These are phyloP conservation scores for Pichia sp. DNA, from an alignment of 1,139 yeast genomes.

Conservation along the genomic window DNA sequence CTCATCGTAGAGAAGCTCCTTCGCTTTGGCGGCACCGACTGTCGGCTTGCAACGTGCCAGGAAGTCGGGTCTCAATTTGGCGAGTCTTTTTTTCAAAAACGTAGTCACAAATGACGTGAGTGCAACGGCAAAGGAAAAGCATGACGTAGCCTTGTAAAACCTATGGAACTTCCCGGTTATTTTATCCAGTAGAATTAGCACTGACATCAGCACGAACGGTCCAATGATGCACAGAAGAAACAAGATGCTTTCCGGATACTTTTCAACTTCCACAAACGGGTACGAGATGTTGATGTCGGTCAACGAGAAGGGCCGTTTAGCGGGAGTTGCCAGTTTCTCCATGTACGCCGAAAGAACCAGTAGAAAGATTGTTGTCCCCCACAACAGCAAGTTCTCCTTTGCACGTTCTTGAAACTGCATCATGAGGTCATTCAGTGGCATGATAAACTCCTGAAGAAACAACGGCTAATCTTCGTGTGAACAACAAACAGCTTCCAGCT, in stretches of 20 bases:
- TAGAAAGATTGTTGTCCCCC: slow-evolving; percentile 16
- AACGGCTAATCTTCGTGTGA: too few relatives aligned
- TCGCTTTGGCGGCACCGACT: neutral
- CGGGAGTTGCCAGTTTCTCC: slow-evolving; percentile 31
- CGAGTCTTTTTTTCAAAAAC: slow-evolving; percentile 63
- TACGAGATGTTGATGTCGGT: slow-evolving; percentile 40
- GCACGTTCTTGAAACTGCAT: slow-evolving; percentile 13
- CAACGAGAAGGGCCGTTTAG: slow-evolving; percentile 37
- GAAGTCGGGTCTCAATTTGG: slow-evolving; percentile 77
- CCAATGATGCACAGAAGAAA: slow-evolving; percentile 39
- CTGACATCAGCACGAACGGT: slow-evolving; percentile 35
- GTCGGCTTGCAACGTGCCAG: slow-evolving; percentile 54
- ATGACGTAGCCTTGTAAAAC: slow-evolving; percentile 36
- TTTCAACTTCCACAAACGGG: slow-evolving; percentile 44
- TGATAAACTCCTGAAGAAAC: neutral
- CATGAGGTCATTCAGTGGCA: slow-evolving; percentile 1
- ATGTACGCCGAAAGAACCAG: slow-evolving; percentile 13
- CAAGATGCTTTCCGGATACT: slow-evolving; percentile 37
- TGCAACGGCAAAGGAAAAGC: slow-evolving; percentile 39
- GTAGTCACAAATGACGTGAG: slow-evolving; percentile 46
- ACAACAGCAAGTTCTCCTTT: slow-evolving; percentile 15
- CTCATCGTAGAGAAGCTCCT: slow-evolving; percentile 15
- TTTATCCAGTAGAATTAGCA: slow-evolving; percentile 6
- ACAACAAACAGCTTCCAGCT: too few relatives aligned
- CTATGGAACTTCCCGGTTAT: slow-evolving; percentile 11